phyloP scores from a whole-genome alignment of 208 protist genomes.

The Crithidia bombi region DNA sequence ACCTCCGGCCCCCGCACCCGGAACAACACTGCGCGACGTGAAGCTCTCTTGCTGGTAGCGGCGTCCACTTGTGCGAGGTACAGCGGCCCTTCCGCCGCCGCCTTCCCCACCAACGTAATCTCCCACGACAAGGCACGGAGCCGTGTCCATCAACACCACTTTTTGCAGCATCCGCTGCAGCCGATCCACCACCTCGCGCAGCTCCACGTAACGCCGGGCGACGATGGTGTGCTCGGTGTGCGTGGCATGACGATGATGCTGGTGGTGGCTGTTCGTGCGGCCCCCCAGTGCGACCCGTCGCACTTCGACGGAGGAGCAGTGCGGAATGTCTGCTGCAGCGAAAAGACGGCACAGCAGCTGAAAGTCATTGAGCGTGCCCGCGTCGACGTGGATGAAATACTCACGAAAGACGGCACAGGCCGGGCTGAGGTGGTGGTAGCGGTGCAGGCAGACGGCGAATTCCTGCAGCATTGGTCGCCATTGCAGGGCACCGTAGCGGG shows the following conservation, averaged over 20 bases:
- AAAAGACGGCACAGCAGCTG: conserved; percentile 40
- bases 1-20: background rate
- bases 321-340: conserved; percentile 26
- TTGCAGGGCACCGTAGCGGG: conserved; percentile 46
- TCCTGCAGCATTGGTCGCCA: conserved; percentile 51
- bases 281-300: conserved; percentile 21
- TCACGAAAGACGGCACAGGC: conserved; percentile 46
- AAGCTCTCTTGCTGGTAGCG: background rate
- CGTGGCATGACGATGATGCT: background rate
- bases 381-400: conserved; percentile 47
- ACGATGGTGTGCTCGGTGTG: conserved; percentile 51
- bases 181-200: conserved; percentile 32
- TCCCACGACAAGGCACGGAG: conserved; percentile 21
- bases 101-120: too few relatives aligned
- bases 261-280: background rate
- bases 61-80: too few relatives aligned
- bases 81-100: background rate
- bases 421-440: conserved; percentile 41
- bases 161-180: conserved; percentile 34
- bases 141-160: conserved; percentile 32
- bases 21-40: background rate
- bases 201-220: conserved; percentile 49
- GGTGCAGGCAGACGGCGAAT: conserved; percentile 42
- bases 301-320: conserved; percentile 28
- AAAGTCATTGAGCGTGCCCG: conserved; percentile 36